phyloP scores from a whole-genome alignment of 768 basidiomycete species.

The Bullera alba region DNA sequence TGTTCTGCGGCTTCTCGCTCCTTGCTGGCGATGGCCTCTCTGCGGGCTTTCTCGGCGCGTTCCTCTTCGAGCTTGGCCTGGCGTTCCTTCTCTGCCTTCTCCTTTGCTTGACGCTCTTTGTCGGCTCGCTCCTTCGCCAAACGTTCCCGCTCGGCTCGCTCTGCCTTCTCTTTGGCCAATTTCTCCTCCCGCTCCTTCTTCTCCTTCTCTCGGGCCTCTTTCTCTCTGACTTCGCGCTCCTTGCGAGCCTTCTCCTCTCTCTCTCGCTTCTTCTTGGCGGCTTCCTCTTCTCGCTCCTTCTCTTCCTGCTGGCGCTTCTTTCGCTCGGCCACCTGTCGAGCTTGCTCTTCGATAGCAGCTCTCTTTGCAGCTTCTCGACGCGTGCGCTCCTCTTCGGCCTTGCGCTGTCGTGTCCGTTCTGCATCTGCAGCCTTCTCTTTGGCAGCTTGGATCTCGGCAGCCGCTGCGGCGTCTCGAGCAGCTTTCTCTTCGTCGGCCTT shows the following conservation, averaged over 20 bases:
- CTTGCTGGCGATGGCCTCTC: slow-evolving; percentile 57
- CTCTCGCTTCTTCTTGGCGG: slow-evolving; percentile 51
- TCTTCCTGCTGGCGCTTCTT: slow-evolving; percentile 53
- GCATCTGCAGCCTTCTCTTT: slow-evolving; percentile 68
- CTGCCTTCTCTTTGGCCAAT: slow-evolving; percentile 48
- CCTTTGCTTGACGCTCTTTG: slow-evolving; percentile 12
- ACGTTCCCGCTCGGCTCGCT: slow-evolving; percentile 51
- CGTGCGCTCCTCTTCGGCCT: slow-evolving; percentile 77
- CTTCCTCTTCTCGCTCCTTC: slow-evolving; percentile 60
- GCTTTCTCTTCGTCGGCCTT: slow-evolving; percentile 90
- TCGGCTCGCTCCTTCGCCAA: slow-evolving; percentile 29
- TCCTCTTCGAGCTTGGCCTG: slow-evolving; percentile 50
- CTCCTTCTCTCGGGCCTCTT: slow-evolving; percentile 51
- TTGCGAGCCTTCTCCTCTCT: slow-evolving; percentile 49
- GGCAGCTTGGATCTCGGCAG: slow-evolving; percentile 71
- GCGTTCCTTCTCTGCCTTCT: slow-evolving; percentile 52
- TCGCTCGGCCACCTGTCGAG: slow-evolving; percentile 71
- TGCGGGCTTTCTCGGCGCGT: slow-evolving; percentile 59
- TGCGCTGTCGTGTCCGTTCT: slow-evolving; percentile 74
- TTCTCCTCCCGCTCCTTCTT: slow-evolving; percentile 63
- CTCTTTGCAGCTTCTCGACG: slow-evolving; percentile 61
- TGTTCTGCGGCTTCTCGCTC: slow-evolving; percentile 48
- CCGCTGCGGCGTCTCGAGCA: slow-evolving; percentile 71
- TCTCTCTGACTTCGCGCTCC: slow-evolving; percentile 47
- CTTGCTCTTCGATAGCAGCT: slow-evolving; percentile 50